Evolutionary conservation across 2,329 filamentous ascomycete genomes (phyloP), one percentile per base, ranked within the genome.

Genomic region (Westerdykella sp.): DNA sequence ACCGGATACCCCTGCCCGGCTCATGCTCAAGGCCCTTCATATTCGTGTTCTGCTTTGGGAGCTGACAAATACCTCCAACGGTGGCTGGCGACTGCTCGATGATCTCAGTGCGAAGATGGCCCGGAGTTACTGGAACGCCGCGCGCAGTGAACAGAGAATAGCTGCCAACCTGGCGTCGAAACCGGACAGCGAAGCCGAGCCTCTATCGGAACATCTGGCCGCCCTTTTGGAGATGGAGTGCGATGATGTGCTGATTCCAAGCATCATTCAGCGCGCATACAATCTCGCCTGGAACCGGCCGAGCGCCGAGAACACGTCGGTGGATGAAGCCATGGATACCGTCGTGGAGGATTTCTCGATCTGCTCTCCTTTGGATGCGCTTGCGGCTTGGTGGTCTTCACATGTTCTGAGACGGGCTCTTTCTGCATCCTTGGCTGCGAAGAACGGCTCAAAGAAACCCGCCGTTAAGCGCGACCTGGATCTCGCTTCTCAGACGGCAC

Each of bases 1-100:
- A 1, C 89, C 90, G 10, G 81, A 87, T 46, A 93, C 87, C 1
- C 88, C 91, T 1, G 76, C 79, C 38, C 79, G 88, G 35, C 76
- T 95, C 42, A 95, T 96, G 87, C 78, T 95, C 44, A 94, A 95
- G 66, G 87, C 91, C 1, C 73, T 97, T 31, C 91, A 97, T 60
- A 84, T 94, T 47, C 85, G 89, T n/a, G 80, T 96, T 36, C 76
- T 96, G 28, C 75, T 95, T 32, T 95, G 87, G 86, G 84, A 88
- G 53, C 73, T 80, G 37, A 81, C 84, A 31, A 79, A 83, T 50
- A 75, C 78, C 23, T 80, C 79, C 6, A 77, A 85, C 39, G 77
- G 83, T 49, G 73, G 75, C n/a, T 79, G 81, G 51, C 76, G 74
- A 18, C 69, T 80, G 39, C 79, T 84, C 46, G 83, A 90, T 52